These are phyloP conservation scores for Sporothrix dimorphospora DNA, from an alignment of 2,329 filamentous ascomycete genomes.

Conservation along the genomic window DNA sequence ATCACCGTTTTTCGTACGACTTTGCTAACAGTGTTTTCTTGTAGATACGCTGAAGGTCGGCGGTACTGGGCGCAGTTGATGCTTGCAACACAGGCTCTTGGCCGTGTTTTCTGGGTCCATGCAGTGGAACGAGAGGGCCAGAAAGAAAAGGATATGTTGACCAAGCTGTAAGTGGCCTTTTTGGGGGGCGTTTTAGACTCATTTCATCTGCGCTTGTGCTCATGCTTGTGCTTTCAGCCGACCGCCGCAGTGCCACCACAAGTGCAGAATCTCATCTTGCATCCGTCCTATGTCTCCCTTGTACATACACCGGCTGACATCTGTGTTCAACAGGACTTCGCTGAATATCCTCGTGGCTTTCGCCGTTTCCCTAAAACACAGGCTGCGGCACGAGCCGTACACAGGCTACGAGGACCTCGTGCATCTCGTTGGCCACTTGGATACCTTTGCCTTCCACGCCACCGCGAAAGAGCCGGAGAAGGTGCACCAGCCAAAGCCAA, in stretches of 20 bases:
- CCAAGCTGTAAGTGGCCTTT: constrained; percentile 54
- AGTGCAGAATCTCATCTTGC: constrained; percentile 25
- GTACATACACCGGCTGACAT: constrained; percentile 18
- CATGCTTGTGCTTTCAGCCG: background rate
- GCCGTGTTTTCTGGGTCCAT: constrained; percentile 83
- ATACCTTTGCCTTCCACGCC: constrained; percentile 63
- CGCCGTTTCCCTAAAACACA: constrained; percentile 70
- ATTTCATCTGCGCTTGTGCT: background rate
- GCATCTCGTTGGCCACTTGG: constrained; percentile 64
- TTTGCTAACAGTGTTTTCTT: background rate
- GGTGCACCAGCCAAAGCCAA: constrained; percentile 39
- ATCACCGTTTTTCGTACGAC: background rate
- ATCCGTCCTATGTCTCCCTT: background rate
- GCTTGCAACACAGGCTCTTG: constrained; percentile 67
- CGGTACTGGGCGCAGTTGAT: constrained; percentile 62
- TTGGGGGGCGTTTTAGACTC: background rate
- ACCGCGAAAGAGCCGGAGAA: constrained; percentile 45
- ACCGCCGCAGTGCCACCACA: background rate
- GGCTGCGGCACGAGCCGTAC: constrained; percentile 73
- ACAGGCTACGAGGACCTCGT: constrained; percentile 69
- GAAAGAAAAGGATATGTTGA: constrained; percentile 66
- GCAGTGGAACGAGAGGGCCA: constrained; percentile 63
- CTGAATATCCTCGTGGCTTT: constrained; percentile 73
- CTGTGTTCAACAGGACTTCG: constrained; percentile 48
- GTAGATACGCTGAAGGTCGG: constrained; percentile 56